Evolutionary conservation across 352 stramenopile genomes (phyloP), one percentile per base, ranked within the genome.

Genomic region (Peronospora tabacina): DNA sequence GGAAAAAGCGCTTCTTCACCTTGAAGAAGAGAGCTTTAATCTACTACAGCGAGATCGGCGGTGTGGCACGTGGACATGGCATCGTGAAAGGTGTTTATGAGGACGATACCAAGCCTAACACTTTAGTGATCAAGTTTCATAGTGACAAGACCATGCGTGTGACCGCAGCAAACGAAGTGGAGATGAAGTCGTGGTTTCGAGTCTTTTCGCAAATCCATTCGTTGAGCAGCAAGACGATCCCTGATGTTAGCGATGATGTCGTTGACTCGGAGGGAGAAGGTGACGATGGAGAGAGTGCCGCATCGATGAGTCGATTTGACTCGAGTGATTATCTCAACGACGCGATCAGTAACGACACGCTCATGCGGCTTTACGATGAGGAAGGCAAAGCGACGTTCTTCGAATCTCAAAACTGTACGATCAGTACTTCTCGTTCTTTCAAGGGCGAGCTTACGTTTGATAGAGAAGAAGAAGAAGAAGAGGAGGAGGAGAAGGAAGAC

Each of bases 1-100:
- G 80, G 80, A 90, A 87, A 54, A 57, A 52, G 13, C 68, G 77
- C 2, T 90, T 80, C 47, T 90, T 90, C 33, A 85, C 75, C 8
- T 55, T 86, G 44, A 80, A 82, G 41, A 82, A 82, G 15, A 71
- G 70, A 7, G 70, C 72, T 13, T 57, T 90, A 39, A 84, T 87
- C 50, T 90, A 87, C 49, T 90, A 80, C 40, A 77, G 57, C 30
- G 75, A 86, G 16, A 55, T 79, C 9, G 72, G 76, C 3, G 72
- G 71, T 11, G 70, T 70, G n/a, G 68, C 69, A 7, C 74, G 75
- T 7, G 78, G 78, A 12, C 71, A 90, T 35, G 75, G 78, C 1
- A 66, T 72, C 1, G 74, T 90, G 32, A 65, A 56, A 34, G 51
- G 58, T 30, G 78, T 66, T 17, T 30, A 50, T 5, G 17, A 75